Base-by-base conservation (phyloP, 768 basidiomycete species). In the Boletus reticulatus region DNA sequence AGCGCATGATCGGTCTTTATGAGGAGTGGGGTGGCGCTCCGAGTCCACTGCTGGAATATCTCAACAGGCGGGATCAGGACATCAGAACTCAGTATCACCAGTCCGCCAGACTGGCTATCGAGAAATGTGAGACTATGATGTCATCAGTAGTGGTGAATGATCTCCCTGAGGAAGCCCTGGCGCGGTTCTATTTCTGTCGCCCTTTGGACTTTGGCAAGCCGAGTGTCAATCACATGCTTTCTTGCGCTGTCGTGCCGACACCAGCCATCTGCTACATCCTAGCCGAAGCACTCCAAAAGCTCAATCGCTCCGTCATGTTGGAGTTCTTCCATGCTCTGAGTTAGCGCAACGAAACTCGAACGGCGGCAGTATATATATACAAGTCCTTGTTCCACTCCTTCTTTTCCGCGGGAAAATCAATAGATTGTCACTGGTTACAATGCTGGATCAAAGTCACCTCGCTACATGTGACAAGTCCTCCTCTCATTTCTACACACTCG, bases 171-270 rank as follows among this genome's bases (percentile, higher is more conserved):
- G 37, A 38, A 6, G 16, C 14, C 4, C 54, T 19, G 19, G 36
- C 20, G 7, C 2, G 9, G 1, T 44, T 44, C 29, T 55, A 43
- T 31, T 55, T 44, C 36, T 11, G n/a, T 29, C 43, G 43, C 3
- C 51, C 51, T 10, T 3, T 6, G 3, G 6, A n/a, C 3, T 4
- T 14, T 32, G 32, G 4, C 1, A 12, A 3, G 24, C 0, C 7
- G 8, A 4, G 7, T 3, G 16, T 9, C 2, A 4, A 0, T 14
- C 17, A 6, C 11, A 1, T 2, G 1, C n/a, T 11, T 13, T 1
- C 16, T n/a, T 4, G 6, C 22, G 2, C 27, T 24, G 17, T 3
- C 1, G 20, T 51, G 11, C 41, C 50, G 6, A 51, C 50, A 11
- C 32, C 2, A 31, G n/a, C 10, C 6, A 7, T 41, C 4, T 36